Base-by-base conservation (phyloP, 345 rosid species). In the Gossypium turneri region DNA sequence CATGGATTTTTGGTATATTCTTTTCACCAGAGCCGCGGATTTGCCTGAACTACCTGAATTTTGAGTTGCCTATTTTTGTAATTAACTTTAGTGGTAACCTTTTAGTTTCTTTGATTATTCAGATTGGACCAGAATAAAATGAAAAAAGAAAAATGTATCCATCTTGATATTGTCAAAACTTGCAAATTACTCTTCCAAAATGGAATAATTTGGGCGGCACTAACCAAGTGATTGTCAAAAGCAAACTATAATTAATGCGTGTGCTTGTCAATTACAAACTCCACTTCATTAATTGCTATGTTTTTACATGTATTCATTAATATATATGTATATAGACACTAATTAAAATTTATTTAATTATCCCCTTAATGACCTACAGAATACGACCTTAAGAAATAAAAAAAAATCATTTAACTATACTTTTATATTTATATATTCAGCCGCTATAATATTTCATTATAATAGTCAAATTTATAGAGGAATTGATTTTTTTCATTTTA, bases 1-100 rank as follows among this genome's bases (percentile, higher is more conserved):
- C 70, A 77, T 81, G 88, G 89, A 85, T 59, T 90, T 82, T 79
- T 88, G 93, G 95, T 74, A 75, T 74, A 81, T 79, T 47, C 76
- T 87, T 60, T 74, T 90, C 73, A 80, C 86, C 34, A 74, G 76
- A 81, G 79, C 81, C 4, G 89, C 83, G 12, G 92, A 75, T 9
- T 56, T 79, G 25, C 78, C 80, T 16, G 86, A 86, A 67, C 67
- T 85, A 15, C 78, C 82, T 13, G 84, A 85, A 59, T 67, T 84
- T 77, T 88, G 70, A 82, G 59, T 1, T 4, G 1, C 15, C 44
- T 27, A 15, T 27, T 4, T 4, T 41, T 16, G 17, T n/a, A 70
- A 34, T 52, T 52, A 51, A 52, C 50, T 72, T n/a, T 19, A 34
- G 41, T 34, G 41, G 20, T 29, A 51, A 38, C 11, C 9, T 7